Evolutionary conservation across 2,329 filamentous ascomycete species (phyloP), one percentile per base, ranked within the genome.

Genomic region (Niveomyces coronatus): DNA sequence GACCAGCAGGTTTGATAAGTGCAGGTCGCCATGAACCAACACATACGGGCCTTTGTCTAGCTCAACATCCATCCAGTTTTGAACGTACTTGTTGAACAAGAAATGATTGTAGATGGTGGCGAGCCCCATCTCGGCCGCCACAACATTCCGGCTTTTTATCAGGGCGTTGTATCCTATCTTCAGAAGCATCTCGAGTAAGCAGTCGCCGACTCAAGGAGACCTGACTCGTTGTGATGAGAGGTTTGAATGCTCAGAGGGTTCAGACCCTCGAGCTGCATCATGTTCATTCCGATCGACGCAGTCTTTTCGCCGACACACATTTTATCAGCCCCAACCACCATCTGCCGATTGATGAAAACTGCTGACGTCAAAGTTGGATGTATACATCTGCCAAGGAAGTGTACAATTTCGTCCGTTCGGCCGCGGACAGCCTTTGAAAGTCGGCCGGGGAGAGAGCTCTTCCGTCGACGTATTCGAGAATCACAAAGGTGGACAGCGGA

Each of bases 21-120:
- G 16, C n/a, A 46, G 18, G 33, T 46, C 44, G 9, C 43, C 42
- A 24, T 46, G 44, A 16, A 43, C 28, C 29, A 45, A 26, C 9
- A 46, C 43, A 19, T 44, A 45, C 2, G 44, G 44, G 2, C 44
- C 45, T 3, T 26, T 3, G 15, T 46, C 38, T 3, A 44, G 35
- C 8, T 9, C 11, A 4, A 8, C 10, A 24, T 46, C 36, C 15
- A 43, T 3, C 45, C 45, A 45, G 6, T 33, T 15, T 18, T 35
- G 30, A 5, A 26, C 35, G 30, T 39, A 32, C 11, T 36, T 30
- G 28, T 23, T 36, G 24, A 47, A 47, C 6, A 44, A 26, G 16
- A 32, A 31, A 13, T 42, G 41, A 20, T 45, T 39, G 18, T 45
- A 45, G 3, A 44, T 37, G 23, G 35, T 28, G 10, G 44, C 40